Conservation (phyloP, 495 filamentous ascomycete species). For the Hypoxylon fuscum region DNA sequence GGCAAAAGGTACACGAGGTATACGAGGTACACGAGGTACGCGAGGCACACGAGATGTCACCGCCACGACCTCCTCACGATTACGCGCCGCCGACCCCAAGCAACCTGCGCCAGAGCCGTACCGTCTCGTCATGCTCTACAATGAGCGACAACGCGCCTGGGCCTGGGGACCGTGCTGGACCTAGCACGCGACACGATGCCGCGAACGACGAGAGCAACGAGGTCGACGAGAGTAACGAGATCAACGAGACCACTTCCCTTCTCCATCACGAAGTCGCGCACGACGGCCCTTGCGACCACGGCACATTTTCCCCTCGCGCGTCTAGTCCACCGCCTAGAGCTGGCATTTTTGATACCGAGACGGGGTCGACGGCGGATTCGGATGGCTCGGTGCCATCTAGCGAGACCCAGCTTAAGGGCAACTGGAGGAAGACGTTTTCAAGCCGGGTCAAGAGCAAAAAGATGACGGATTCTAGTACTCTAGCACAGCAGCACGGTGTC, state of each 20-base stretch:
- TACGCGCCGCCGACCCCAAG: slow-evolving; percentile 54
- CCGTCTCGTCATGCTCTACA: slow-evolving; percentile 45
- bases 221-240: slow-evolving; percentile 41
- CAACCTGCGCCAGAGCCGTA: slow-evolving; percentile 56
- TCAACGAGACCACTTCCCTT: slow-evolving; percentile 56
- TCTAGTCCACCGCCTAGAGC: slow-evolving; percentile 57
- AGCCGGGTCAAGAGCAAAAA: slow-evolving; percentile 60
- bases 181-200: slow-evolving; percentile 25
- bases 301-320: slow-evolving; percentile 79
- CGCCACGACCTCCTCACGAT: slow-evolving; percentile 32
- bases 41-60: slow-evolving; percentile 17
- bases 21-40: too few relatives aligned
- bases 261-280: slow-evolving; percentile 52
- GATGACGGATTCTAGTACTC: slow-evolving; percentile 68
- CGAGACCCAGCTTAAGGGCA: slow-evolving; percentile 34
- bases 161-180: slow-evolving; percentile 32
- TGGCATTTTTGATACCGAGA: slow-evolving; percentile 45
- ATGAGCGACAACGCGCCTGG: slow-evolving; percentile 33
- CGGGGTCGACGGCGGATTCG: slow-evolving; percentile 31
- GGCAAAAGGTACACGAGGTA: too few relatives aligned
- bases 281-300: slow-evolving; percentile 71
- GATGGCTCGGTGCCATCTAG: slow-evolving; percentile 31
- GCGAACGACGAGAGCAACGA: slow-evolving; percentile 50
- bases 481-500: slow-evolving; percentile 69
- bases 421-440: slow-evolving; percentile 50